These are phyloP conservation scores for Endoconidiophora polonica DNA, from an alignment of 2,329 filamentous ascomycete genomes.

Conservation along the genomic window DNA sequence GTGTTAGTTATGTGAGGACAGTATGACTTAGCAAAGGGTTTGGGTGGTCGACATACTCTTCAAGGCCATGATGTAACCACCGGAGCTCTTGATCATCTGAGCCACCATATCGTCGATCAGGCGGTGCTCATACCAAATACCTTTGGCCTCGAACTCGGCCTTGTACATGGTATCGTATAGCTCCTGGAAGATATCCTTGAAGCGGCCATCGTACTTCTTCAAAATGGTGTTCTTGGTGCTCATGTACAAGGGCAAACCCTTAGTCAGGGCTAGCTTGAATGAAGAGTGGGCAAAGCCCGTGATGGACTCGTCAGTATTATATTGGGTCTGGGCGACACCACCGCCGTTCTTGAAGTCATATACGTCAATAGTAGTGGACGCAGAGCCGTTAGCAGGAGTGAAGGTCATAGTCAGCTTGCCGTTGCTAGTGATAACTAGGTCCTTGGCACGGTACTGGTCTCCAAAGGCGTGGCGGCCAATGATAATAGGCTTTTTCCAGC, in stretches of 20 bases:
- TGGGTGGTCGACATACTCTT: slow-evolving; percentile 54
- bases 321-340: slow-evolving; percentile 85
- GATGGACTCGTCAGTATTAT: slow-evolving; percentile 97
- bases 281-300: slow-evolving; percentile 85
- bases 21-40: not conserved
- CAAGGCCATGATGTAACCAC: slow-evolving; percentile 91
- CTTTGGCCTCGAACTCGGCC: slow-evolving; percentile 73
- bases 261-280: slow-evolving; percentile 86
- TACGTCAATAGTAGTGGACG: slow-evolving; percentile 76
- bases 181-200: slow-evolving; percentile 99
- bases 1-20: not conserved
- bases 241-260: slow-evolving; percentile 92
- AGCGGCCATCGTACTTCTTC: slow-evolving; percentile 95
- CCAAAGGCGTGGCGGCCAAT: slow-evolving; percentile 97
- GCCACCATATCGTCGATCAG: slow-evolving; percentile 99
- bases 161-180: slow-evolving; percentile 81
- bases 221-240: slow-evolving; percentile 99
- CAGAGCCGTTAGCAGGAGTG: slow-evolving; percentile 59
- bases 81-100: slow-evolving; percentile 98
- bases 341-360: slow-evolving; percentile 77
- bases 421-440: slow-evolving; percentile 63
- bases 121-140: slow-evolving; percentile 98
- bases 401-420: slow-evolving; percentile 91
- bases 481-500: slow-evolving; percentile 98
- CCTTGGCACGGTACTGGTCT: slow-evolving; percentile 96